Evolutionary conservation across 176 grass and related monocot genomes (phyloP), one percentile per base, ranked within the genome.

Genomic region (Musa schizocarpa): DNA sequence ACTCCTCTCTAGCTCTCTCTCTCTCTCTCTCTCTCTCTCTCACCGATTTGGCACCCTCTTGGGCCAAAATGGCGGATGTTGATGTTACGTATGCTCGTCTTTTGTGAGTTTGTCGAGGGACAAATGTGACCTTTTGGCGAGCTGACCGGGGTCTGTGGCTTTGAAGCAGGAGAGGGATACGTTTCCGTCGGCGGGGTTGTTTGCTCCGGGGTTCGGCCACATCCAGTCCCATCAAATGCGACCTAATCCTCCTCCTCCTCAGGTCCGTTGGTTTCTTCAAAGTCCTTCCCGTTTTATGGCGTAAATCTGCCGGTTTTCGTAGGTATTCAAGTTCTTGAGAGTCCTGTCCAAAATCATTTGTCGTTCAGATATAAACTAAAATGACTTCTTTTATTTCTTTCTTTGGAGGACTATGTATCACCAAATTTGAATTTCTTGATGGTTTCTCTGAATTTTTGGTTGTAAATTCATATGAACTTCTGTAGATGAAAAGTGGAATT

Each of bases 151-250:
- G 43, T 64, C 61, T 56, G 13, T 49, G 8, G 23, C 3, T 70
- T 78, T 74, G 26, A 25, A 69, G n/a, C 83, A 99, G 95, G 91
- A 99, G 69, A 82, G 94, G 81, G 90, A 94, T 53, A 14, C 83
- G 21, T 82, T 89, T 75, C 91, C 89, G 51, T 74, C 91, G 43
- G 81, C 91, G 1, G 84, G 86, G 68, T 74, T 95, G 53, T 89
- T 99, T 79, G 62, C 91, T 26, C 91, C 91, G 74, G 86, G 88
- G 78, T 99, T 91, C 74, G 85, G 84, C 52, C 90, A 88, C 53
- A 75, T 99, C 71, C 96, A 89, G 76, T 72, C 91, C 74, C 85
- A 84, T 51, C 88, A 87, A 70, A 86, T 95, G 48, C 90, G 86
- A 81, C 74, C 88, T 65, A 95, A 43, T 85, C 96, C 87, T 29